Evolutionary conservation across 2,329 filamentous ascomycete species (phyloP).

Genomic region (Corinectria fuckeliana): DNA sequence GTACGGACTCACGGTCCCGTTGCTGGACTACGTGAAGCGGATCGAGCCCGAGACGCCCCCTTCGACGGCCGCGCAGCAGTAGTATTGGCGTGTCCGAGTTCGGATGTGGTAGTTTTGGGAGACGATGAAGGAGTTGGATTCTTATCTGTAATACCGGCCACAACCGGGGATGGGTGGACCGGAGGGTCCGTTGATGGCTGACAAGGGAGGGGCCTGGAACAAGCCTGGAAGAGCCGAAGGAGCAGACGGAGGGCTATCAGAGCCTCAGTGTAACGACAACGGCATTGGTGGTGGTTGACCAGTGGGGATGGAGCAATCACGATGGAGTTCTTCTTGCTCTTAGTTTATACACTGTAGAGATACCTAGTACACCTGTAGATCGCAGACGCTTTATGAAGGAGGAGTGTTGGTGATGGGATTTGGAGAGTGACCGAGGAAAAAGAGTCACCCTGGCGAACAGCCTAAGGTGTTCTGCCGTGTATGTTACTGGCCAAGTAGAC

Average conservation of each 20-base stretch:
- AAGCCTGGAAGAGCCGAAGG: conserved; percentile 14
- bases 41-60: conserved; percentile 36
- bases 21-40: conserved; percentile 54
- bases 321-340: not conserved
- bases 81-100: not conserved
- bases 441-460: not conserved
- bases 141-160: conserved; percentile 7
- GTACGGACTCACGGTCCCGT: conserved; percentile 87
- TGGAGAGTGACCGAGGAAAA: not conserved
- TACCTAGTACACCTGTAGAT: not conserved
- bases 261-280: not conserved
- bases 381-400: not conserved
- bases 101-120: not conserved
- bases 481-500: too few relatives aligned
- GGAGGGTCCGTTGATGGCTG: conserved; percentile 3
- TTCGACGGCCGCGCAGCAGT: conserved; percentile 23
- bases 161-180: conserved; percentile 6
- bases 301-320: conserved; percentile 1
- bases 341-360: not conserved
- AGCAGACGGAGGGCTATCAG: not conserved
- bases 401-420: not conserved
- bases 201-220: conserved; percentile 1
- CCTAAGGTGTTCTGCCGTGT: too few relatives aligned
- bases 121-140: not conserved
- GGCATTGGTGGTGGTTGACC: not conserved